Percentiles rank a stretch among this genome's conserved stretches.
Conservation (phyloP, 768 basidiomycete genomes). For the Flagelloscypha sp. region DNA sequence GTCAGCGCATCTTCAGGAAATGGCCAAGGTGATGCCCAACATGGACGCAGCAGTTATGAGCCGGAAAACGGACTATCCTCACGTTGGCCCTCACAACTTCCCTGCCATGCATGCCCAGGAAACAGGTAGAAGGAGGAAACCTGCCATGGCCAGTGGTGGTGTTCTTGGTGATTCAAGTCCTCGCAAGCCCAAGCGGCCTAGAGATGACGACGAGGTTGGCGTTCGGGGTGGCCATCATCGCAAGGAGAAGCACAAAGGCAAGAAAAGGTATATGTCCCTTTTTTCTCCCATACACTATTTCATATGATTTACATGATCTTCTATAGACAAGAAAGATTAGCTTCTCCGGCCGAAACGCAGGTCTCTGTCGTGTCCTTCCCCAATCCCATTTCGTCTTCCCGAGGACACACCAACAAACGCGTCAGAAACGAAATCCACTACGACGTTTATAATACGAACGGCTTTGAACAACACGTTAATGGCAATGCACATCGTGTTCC, state of each 20-base stretch:
- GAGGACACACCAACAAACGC: neutral
- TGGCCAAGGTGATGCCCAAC: conserved; percentile 56
- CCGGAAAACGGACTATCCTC: conserved; percentile 65
- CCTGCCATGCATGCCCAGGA: conserved; percentile 56
- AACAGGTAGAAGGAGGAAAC: conserved; percentile 54
- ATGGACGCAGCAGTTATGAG: conserved; percentile 51
- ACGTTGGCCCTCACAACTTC: conserved; percentile 61
- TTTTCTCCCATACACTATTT: conserved; percentile 5
- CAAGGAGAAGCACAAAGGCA: conserved; percentile 54
- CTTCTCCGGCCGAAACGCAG: no score
- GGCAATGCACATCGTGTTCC: conserved; percentile 22
- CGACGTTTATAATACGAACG: conserved; percentile 13
- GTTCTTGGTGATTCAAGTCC: conserved; percentile 51
- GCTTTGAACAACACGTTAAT: conserved; percentile 13
- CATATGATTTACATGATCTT: conserved; percentile 5
- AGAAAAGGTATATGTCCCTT: conserved; percentile 29
- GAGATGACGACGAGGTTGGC: conserved; percentile 61
- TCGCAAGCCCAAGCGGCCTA: conserved; percentile 51
- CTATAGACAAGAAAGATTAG: neutral
- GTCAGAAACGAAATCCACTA: conserved; percentile 49
- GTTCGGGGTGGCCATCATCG: no score
- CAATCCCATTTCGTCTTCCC: neutral
- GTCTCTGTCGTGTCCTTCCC: neutral
- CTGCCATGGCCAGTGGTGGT: conserved; percentile 38
- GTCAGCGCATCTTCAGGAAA: conserved; percentile 48